A percentile compares a stretch with the other conserved stretches of the same genome.
Conservation (phyloP, 73 alveolate genomes). For the Durusdinium trenchii region DNA sequence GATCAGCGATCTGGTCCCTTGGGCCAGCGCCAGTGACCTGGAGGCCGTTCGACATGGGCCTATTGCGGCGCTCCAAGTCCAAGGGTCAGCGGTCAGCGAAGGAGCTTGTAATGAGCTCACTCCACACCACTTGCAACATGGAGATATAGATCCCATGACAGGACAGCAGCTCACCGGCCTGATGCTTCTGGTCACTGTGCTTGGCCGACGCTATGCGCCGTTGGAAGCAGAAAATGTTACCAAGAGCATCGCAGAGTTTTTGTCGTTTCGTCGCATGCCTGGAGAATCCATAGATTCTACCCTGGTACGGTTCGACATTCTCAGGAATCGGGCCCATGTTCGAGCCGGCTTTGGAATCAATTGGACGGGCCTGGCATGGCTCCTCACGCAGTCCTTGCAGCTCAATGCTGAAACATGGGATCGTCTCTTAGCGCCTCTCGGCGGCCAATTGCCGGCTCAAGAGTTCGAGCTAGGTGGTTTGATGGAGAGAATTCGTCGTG, state of each 20-base stretch:
- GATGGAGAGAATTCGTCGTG: background rate
- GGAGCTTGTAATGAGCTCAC: background rate
- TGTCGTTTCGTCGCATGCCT: background rate
- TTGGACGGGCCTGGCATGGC: background rate
- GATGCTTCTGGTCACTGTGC: background rate
- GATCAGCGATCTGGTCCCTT: background rate
- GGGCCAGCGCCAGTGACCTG: constrained; percentile 31
- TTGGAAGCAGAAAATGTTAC: background rate
- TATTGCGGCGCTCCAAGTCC: constrained; percentile 16
- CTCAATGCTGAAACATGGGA: background rate
- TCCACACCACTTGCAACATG: background rate
- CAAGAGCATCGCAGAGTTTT: background rate
- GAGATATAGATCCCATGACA: background rate
- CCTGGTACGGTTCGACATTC: constrained; percentile 30
- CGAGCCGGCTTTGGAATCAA: constrained; percentile 1
- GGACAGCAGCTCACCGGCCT: background rate
- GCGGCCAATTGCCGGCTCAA: background rate
- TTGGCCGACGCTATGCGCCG: constrained; percentile 7
- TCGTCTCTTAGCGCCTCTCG: background rate
- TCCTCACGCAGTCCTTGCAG: background rate
- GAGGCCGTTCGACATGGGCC: background rate
- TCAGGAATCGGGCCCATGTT: background rate
- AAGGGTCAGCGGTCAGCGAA: background rate
- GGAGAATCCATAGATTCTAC: background rate
- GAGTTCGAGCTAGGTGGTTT: background rate